Conservation (phyloP, 2,329 filamentous ascomycete genomes). For the Ploettnerulaceae sp. region DNA sequence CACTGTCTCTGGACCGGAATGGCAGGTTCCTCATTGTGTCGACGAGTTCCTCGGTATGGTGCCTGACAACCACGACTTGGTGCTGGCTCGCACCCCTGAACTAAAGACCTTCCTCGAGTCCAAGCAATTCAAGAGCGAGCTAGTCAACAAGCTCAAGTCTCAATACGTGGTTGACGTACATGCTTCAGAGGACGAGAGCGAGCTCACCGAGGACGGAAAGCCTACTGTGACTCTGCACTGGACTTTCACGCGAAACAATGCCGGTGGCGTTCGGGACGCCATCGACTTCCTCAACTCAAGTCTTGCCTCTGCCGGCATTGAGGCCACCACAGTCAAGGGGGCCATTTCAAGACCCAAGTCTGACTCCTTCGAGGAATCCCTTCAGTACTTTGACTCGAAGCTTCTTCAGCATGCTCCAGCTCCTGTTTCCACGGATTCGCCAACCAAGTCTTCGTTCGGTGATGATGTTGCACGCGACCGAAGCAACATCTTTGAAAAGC, state of each 20-base stretch:
- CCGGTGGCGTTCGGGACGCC: slow-evolving; percentile 88
- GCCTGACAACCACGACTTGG: slow-evolving; percentile 88
- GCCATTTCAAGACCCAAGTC: slow-evolving; percentile 98
- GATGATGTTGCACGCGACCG: slow-evolving; percentile 77
- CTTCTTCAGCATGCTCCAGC: slow-evolving; percentile 87
- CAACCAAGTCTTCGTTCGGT: slow-evolving; percentile 77
- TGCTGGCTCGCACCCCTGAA: slow-evolving; percentile 70
- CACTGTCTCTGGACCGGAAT: slow-evolving; percentile 92
- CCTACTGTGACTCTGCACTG: slow-evolving; percentile 63
- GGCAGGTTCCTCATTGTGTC: slow-evolving; percentile 94
- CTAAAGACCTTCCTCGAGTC: slow-evolving; percentile 80
- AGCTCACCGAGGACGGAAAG: slow-evolving; percentile 51
- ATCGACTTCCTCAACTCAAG: slow-evolving; percentile 89
- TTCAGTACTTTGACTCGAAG: slow-evolving; percentile 96
- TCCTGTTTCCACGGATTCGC: slow-evolving; percentile 77
- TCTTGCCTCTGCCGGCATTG: slow-evolving; percentile 83
- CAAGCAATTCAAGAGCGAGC: slow-evolving; percentile 71
- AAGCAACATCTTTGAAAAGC: slow-evolving; percentile 81
- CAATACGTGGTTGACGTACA: slow-evolving; percentile 90
- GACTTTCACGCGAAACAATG: slow-evolving; percentile 94
- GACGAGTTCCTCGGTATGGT: slow-evolving; percentile 98
- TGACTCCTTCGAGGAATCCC: slow-evolving; percentile 94
- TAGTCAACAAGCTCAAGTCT: slow-evolving; percentile 77
- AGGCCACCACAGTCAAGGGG: slow-evolving; percentile 81
- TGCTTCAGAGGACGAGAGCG: slow-evolving; percentile 59